These are phyloP conservation scores for Amaranthus tricolor DNA, from an alignment of 179 eudicot genomes.

Conservation along the genomic window DNA sequence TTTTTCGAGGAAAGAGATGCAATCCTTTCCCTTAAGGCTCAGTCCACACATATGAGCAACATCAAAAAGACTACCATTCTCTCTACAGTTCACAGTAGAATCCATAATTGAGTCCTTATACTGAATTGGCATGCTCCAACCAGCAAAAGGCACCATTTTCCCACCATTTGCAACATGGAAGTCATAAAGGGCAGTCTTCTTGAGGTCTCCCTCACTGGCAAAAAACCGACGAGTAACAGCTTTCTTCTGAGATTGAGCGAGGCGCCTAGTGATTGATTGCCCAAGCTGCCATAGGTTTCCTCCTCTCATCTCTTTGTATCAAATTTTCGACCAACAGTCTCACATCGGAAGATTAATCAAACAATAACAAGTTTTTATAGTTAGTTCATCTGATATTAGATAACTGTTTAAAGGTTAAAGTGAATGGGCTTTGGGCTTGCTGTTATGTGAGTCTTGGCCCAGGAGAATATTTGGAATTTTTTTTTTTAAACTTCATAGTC, in stretches of 20 bases:
- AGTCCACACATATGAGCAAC: slow-evolving; percentile 97
- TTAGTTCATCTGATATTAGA: too few species aligned
- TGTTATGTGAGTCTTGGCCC: too few species aligned
- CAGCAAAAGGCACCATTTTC: slow-evolving; percentile 99
- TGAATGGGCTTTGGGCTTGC: too few species aligned
- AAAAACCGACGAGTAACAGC: slow-evolving; percentile 57
- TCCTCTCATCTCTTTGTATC: slow-evolving; percentile 63
- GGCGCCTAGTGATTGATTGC: slow-evolving; percentile 82
- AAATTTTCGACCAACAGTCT: too few species aligned
- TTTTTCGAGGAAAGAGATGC: slow-evolving; percentile 85
- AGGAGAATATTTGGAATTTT: too few species aligned
- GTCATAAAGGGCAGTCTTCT: slow-evolving; percentile 79
- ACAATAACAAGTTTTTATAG: too few species aligned
- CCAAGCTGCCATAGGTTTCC: slow-evolving; percentile 92
- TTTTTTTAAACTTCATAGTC: too few species aligned
- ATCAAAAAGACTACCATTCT: slow-evolving; percentile 87
- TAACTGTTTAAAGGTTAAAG: too few species aligned
- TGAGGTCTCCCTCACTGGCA: slow-evolving; percentile 77
- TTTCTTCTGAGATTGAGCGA: slow-evolving; percentile 74
- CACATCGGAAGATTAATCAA: too few species aligned
- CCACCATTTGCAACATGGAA: slow-evolving; percentile 88
- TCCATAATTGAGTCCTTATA: slow-evolving; percentile 98
- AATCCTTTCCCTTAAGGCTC: slow-evolving; percentile 86
- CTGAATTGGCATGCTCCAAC: slow-evolving; percentile 99
- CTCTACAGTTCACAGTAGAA: slow-evolving; percentile 85